A percentile compares a stretch with the other conserved stretches of the same genome.
These are phyloP conservation scores for Komagataella populi DNA, from an alignment of 805 yeast species.

Conservation along the genomic window DNA sequence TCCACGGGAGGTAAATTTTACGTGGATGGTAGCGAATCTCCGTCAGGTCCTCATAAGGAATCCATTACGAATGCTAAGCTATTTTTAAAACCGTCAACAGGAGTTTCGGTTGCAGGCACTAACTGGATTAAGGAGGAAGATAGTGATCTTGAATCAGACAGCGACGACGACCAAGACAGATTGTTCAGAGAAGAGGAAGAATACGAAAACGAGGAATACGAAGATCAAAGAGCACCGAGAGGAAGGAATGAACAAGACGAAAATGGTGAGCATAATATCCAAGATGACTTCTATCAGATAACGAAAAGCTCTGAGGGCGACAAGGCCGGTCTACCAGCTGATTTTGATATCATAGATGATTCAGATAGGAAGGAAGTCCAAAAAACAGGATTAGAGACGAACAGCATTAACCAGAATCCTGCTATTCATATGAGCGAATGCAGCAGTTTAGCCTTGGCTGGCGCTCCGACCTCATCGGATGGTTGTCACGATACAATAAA, in stretches of 20 bases:
- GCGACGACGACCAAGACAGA: constrained; percentile 12
- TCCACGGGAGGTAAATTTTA: constrained; percentile 85
- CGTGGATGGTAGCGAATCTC: constrained; percentile 17
- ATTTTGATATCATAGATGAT: neutral
- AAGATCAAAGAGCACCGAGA: constrained; percentile 4
- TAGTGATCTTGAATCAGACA: constrained; percentile 14
- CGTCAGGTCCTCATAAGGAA: neutral
- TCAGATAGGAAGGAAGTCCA: neutral
- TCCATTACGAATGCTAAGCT: constrained; percentile 2
- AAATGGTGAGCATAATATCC: constrained; percentile 4
- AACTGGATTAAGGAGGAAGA: constrained; percentile 2
- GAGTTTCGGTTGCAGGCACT: neutral
- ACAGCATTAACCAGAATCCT: neutral
- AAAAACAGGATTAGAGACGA: neutral
- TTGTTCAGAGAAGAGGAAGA: neutral
- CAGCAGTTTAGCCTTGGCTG: neutral
- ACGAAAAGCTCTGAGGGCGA: neutral
- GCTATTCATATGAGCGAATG: neutral
- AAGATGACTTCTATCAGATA: neutral
- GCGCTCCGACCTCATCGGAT: neutral
- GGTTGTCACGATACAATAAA: neutral
- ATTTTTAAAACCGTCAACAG: neutral
- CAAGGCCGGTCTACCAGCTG: neutral
- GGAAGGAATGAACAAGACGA: constrained; percentile 7
- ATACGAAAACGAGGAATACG: constrained; percentile 5